These are phyloP conservation scores for Cutaneotrichosporon spelunceum DNA, from an alignment of 1,284 basidiomycete genomes.

Conservation along the genomic window DNA sequence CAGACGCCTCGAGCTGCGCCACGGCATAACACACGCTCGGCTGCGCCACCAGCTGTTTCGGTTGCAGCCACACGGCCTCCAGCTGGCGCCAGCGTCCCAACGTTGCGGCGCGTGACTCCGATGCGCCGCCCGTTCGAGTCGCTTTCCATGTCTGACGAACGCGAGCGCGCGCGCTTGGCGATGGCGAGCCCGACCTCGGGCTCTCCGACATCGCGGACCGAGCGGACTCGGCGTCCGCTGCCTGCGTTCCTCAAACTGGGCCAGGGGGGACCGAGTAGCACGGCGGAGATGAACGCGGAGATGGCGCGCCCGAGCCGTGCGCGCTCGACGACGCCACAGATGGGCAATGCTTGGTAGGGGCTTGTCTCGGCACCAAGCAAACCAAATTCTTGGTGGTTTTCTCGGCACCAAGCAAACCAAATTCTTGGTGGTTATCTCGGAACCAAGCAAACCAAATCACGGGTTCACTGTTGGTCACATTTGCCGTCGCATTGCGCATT, in stretches of 20 bases:
- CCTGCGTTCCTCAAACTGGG: conserved; percentile 23
- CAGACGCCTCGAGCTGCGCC: conserved; percentile 8
- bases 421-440: too few relatives aligned
- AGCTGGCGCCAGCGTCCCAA: not conserved
- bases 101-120: not conserved
- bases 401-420: too few relatives aligned
- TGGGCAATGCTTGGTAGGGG: conserved; percentile 1
- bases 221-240: conserved; percentile 1
- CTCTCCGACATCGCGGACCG: conserved; percentile 4
- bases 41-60: not conserved
- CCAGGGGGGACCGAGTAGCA: conserved; percentile 14
- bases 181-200: not conserved
- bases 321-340: conserved; percentile 2
- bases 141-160: not conserved
- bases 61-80: not conserved
- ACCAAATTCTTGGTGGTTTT: too few relatives aligned
- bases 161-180: not conserved
- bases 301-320: conserved; percentile 10
- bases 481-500: too few relatives aligned
- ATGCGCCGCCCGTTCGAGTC: not conserved
- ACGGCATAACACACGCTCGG: conserved; percentile 3
- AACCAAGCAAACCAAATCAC: too few relatives aligned
- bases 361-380: too few relatives aligned
- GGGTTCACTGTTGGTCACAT: too few relatives aligned
- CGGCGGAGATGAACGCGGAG: conserved; percentile 23